A percentile compares a stretch with the other conserved stretches of the same genome.
These are phyloP conservation scores for Paracorniculantispora psalliotae DNA, from an alignment of 2,329 filamentous ascomycete genomes.

Conservation along the genomic window DNA sequence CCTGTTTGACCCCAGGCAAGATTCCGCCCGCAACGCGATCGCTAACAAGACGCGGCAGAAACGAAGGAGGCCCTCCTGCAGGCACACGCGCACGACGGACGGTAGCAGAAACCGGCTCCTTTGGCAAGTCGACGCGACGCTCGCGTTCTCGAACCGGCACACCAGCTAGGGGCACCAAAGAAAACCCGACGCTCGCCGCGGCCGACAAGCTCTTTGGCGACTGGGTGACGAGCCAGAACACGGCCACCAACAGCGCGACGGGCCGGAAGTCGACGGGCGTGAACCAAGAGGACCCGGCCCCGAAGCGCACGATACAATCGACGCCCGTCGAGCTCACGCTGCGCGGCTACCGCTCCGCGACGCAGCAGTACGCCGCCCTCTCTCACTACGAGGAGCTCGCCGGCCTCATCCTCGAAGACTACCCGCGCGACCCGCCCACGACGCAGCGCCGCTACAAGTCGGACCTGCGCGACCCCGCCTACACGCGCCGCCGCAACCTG, in stretches of 20 bases:
- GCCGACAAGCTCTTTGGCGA: constrained; percentile 58
- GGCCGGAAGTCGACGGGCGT: constrained; percentile 28
- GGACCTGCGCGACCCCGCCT: constrained; percentile 67
- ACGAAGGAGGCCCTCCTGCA: constrained; percentile 44
- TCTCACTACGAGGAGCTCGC: constrained; percentile 84
- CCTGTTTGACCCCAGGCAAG: constrained; percentile 7
- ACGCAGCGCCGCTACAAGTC: constrained; percentile 66
- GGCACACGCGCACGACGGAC: constrained; percentile 46
- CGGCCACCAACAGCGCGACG: constrained; percentile 21
- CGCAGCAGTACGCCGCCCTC: constrained; percentile 79
- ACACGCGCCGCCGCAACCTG: constrained; percentile 60
- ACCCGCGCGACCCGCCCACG: constrained; percentile 75
- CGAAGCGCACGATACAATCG: constrained; percentile 31
- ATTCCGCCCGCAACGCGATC: not conserved
- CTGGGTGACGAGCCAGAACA: constrained; percentile 49
- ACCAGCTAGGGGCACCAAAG: constrained; percentile 44
- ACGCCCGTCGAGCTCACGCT: constrained; percentile 71
- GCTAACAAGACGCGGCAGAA: constrained; percentile 31
- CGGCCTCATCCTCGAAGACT: constrained; percentile 87
- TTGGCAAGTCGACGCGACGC: constrained; percentile 61
- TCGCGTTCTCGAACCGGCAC: constrained; percentile 59
- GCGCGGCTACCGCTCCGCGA: constrained; percentile 65
- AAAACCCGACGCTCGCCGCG: constrained; percentile 57
- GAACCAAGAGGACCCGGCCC: constrained; percentile 35
- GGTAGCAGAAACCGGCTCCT: constrained; percentile 58